Percentiles rank a stretch among this genome's conserved stretches.
phyloP scores from a whole-genome alignment of 257 asterid genomes.

The Cynanchum wilfordii region DNA sequence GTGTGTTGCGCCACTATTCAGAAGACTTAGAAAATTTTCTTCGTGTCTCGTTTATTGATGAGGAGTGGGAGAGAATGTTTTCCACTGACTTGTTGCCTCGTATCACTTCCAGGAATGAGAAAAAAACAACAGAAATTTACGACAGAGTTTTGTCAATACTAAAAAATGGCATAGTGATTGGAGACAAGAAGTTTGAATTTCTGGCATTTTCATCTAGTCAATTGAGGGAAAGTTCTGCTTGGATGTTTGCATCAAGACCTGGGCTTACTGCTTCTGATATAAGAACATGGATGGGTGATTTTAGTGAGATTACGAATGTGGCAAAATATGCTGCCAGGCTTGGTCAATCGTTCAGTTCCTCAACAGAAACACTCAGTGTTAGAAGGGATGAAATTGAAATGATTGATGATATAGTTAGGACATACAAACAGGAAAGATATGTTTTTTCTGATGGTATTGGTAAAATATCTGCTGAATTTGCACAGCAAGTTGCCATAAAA shows the following conservation, averaged over 20 bases:
- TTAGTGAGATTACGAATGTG: slow-evolving; percentile 57
- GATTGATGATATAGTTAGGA: slow-evolving; percentile 44
- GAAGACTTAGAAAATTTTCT: slow-evolving; percentile 59
- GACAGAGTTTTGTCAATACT: slow-evolving; percentile 62
- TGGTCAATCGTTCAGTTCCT: slow-evolving; percentile 94
- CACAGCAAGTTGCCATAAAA: slow-evolving; percentile 53
- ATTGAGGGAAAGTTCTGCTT: slow-evolving; percentile 68
- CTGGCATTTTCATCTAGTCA: slow-evolving; percentile 95
- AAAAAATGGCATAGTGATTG: slow-evolving; percentile 64
- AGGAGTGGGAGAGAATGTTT: slow-evolving; percentile 71
- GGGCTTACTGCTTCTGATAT: slow-evolving; percentile 45
- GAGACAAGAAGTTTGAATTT: slow-evolving; percentile 66
- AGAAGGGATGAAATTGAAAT: slow-evolving; percentile 37
- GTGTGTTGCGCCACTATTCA: slow-evolving; percentile 59
- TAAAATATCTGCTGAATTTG: slow-evolving; percentile 68
- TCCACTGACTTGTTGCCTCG: slow-evolving; percentile 55
- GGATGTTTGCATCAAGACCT: slow-evolving; percentile 83
- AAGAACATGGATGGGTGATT: slow-evolving; percentile 86
- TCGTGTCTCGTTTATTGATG: slow-evolving; percentile 87
- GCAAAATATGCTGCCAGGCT: slow-evolving; percentile 96
- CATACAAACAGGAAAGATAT: slow-evolving; percentile 24
- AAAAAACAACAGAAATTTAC: slow-evolving; percentile 47
- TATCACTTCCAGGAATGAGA: slow-evolving; percentile 27
- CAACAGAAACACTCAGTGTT: slow-evolving; percentile 70
- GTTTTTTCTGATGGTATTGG: slow-evolving; percentile 91